Base-by-base conservation (phyloP, 139 green algal species). In the Desmodesmus armatus region DNA sequence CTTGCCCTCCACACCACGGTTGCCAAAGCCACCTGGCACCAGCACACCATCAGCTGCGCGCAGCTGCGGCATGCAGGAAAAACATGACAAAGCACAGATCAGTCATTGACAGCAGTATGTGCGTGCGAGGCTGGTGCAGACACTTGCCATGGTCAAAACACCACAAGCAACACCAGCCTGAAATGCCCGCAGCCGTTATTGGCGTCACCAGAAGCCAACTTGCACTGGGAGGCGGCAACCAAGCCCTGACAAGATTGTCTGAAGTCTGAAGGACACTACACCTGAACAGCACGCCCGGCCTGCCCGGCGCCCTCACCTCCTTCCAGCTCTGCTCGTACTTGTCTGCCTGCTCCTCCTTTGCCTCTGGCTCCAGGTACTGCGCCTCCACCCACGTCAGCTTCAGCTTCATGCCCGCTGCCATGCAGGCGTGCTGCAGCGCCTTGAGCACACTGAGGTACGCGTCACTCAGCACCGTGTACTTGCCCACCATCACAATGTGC, bases 391-490 rank as follows among this genome's bases (percentile, higher is more conserved):
- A 99, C 7, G 92, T 85, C 33, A 99, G 77, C 77, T 96, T 74
- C 63, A 99, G 94, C 91, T 97, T 97, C 39, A 95, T 80, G 73
- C 91, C 92, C 11, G 90, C 92, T 67, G 93, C 93, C 89, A 99
- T 94, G 89, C 96, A 98, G 19, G 97, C 97, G 87, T 99, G 97
- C 93, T 99, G 95, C 86, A 99, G 93, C 25, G 96, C 93, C 91
- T 99, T 99, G 80, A 97, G 94, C 21, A 99, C 97, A 19, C 90
- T 96, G 25, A 99, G 92, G 90, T 99, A 99, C 0, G 96, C 96
- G 85, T 99, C 97, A 11, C 89, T 92, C 51, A 99, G 93, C 58
- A 91, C 95, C 13, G 96, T 99, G 92, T 99, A 99, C 92, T 99
- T 99, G 86, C 97, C 96, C 40, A 99, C 96, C 91, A 99, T 94